Evolutionary conservation across 805 yeast species (phyloP).

Genomic region (Metschnikowia orientalis): DNA sequence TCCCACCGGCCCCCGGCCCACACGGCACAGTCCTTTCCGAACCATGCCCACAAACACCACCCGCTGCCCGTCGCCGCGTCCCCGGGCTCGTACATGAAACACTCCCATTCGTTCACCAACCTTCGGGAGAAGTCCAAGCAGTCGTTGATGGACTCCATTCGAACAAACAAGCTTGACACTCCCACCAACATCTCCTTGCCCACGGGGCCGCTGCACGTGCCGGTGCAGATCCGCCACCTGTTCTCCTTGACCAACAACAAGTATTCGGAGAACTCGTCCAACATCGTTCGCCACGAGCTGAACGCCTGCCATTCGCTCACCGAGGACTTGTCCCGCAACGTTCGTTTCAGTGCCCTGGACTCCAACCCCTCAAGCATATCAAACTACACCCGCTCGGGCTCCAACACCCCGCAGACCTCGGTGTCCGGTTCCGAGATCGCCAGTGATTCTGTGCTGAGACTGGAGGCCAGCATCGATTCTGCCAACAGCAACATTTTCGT

Average conservation of each 20-base stretch:
- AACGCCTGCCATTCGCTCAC: conserved; percentile 3
- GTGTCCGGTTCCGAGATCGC: conserved; percentile 18
- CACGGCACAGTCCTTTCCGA: not conserved
- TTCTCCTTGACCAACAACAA: conserved; percentile 16
- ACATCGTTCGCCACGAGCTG: conserved; percentile 17
- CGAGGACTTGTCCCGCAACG: not conserved
- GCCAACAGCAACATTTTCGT: conserved; percentile 8
- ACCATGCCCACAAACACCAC: not conserved
- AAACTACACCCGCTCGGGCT: conserved; percentile 22
- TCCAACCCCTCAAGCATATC: conserved; percentile 23
- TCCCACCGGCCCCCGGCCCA: conserved; percentile 4
- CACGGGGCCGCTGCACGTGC: conserved; percentile 1
- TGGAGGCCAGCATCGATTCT: conserved; percentile 10
- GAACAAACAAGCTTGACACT: conserved; percentile 23
- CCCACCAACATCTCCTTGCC: conserved; percentile 22
- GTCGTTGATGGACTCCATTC: conserved; percentile 21
- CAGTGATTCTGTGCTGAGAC: conserved; percentile 6
- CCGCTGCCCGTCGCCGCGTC: not conserved
- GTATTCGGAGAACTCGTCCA: conserved; percentile 15
- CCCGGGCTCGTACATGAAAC: conserved; percentile 3
- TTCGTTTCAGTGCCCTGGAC: conserved; percentile 10
- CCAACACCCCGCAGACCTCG: conserved; percentile 33
- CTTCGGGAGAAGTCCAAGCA: conserved; percentile 15
- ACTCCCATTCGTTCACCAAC: conserved; percentile 19
- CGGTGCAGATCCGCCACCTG: conserved; percentile 6